Conservation (phyloP, 2,329 filamentous ascomycete species). For the Paecilomyces variotii region DNA sequence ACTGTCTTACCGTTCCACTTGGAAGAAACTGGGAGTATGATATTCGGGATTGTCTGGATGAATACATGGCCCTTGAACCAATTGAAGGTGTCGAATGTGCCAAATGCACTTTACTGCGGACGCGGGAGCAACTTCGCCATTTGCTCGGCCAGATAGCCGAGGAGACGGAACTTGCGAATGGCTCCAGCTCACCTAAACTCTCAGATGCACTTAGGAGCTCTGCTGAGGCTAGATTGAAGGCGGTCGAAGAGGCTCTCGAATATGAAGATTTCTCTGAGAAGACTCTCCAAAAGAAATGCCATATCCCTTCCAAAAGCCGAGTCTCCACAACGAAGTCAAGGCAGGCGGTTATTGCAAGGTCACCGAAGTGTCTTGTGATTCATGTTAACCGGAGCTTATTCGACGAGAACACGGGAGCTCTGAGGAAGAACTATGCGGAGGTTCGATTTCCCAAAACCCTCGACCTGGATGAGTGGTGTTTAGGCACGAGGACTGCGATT, state of each 20-base stretch:
- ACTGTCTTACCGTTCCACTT: conserved; percentile 80
- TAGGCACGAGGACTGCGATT: conserved; percentile 48
- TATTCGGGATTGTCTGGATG: conserved; percentile 70
- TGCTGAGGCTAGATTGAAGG: conserved; percentile 49
- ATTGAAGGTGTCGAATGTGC: conserved; percentile 88
- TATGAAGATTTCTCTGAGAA: conserved; percentile 72
- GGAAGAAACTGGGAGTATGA: conserved; percentile 59
- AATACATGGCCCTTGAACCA: conserved; percentile 74
- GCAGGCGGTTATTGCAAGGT: conserved; percentile 75
- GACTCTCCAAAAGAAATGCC: conserved; percentile 56
- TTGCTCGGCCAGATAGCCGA: conserved; percentile 35
- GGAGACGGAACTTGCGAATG: conserved; percentile 18
- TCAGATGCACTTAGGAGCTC: conserved; percentile 33
- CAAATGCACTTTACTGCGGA: conserved; percentile 71
- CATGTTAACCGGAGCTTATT: conserved; percentile 92
- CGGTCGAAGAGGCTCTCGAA: conserved; percentile 63
- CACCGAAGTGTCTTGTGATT: conserved; percentile 71
- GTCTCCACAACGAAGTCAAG: conserved; percentile 78
- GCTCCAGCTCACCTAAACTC: conserved; percentile 17
- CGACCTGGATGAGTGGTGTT: conserved; percentile 76
- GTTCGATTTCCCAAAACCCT: conserved; percentile 69
- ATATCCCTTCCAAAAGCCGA: conserved; percentile 58
- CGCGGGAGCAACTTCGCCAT: conserved; percentile 46
- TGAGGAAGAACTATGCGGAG: conserved; percentile 74
- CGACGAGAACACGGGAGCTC: conserved; percentile 68